Conservation (phyloP, 2,329 filamentous ascomycete genomes). For the Ophiostoma sp. region DNA sequence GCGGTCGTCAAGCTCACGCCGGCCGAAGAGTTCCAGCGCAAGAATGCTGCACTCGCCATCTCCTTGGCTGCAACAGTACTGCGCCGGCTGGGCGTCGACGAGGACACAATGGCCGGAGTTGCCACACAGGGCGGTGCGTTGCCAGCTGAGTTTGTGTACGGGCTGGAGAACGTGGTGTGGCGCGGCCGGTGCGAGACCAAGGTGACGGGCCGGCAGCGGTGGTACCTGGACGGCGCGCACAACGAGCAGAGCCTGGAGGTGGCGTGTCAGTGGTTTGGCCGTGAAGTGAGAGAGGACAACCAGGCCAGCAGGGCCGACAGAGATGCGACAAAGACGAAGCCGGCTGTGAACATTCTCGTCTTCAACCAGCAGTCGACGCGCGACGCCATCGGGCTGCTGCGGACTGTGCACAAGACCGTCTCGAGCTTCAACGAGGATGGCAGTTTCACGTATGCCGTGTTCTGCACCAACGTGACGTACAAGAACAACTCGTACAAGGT, state of each 20-base stretch:
- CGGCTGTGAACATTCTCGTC: slow-evolving; percentile 50
- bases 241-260: slow-evolving; percentile 76
- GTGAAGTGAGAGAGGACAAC: slow-evolving; percentile 28
- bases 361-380: slow-evolving; percentile 94
- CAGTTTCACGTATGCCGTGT: slow-evolving; percentile 63
- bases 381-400: slow-evolving; percentile 57
- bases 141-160: slow-evolving; percentile 55
- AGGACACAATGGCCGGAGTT: slow-evolving; percentile 20
- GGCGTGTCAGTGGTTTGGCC: slow-evolving; percentile 70
- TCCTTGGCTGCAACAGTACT: slow-evolving; percentile 39
- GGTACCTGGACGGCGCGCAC: slow-evolving; percentile 85
- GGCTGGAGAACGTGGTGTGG: slow-evolving; percentile 61
- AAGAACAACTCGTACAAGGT: slow-evolving; percentile 45
- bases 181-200: slow-evolving; percentile 71
- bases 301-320: background rate
- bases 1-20: slow-evolving; percentile 23
- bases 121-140: slow-evolving; percentile 28
- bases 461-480: slow-evolving; percentile 39
- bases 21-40: slow-evolving; percentile 27
- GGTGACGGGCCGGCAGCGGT: slow-evolving; percentile 49
- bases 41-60: slow-evolving; percentile 31
- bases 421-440: slow-evolving; percentile 29
- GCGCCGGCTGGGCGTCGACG: slow-evolving; percentile 44
- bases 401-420: slow-evolving; percentile 42
- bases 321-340: background rate